Evolutionary conservation across 2,329 filamentous ascomycete genomes (phyloP), one percentile per base, ranked within the genome.

Genomic region (Aspergillus quadrilineatus): DNA sequence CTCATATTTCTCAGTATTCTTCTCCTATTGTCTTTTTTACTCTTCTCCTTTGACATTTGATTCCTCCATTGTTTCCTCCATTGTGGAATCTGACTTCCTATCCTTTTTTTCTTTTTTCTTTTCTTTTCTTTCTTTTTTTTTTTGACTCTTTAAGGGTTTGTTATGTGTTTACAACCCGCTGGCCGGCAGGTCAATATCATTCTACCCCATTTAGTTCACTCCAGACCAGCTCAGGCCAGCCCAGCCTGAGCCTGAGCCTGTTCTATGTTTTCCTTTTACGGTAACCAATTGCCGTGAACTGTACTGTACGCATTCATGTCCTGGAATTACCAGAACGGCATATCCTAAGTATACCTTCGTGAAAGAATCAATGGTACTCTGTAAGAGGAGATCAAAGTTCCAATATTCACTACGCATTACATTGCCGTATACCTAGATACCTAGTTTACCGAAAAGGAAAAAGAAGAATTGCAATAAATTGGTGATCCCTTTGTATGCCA

Each of bases 1-100:
- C 43, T 48, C 12, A 47, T 49, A 52, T 14, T 34, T 49, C 28
- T 36, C 15, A 51, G 49, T 43, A n/a, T 34, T 36, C 22, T 46
- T 39, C 45, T 45, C 10, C 8, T 14, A 12, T 14, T 5, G 4
- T 14, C 14, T 37, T 14, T 5, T 37, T 14, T 42, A 22, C 7
- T 42, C 10, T 14, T 41, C 37, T 10, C 39, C n/a, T 12, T 14
- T 12, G 12, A 14, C 15, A 36, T 36, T 8, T 36, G 34, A 9
- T 8, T 36, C 34, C 8, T 9, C 34, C 7, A 8, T 36, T 36
- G 12, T 36, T 36, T 36, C 12, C 32, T 36, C n/a, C 34, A 36
- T 36, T 36, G 7, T 42, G n/a, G 6, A 14, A 42, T 26, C n/a
- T 7, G 39, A 42, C 10, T 8, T 42, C 17, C 9, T 36, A 7